Percentiles rank a stretch among this genome's conserved stretches.
Conservation (phyloP, 305 asterid genomes). For the Vinca major region DNA sequence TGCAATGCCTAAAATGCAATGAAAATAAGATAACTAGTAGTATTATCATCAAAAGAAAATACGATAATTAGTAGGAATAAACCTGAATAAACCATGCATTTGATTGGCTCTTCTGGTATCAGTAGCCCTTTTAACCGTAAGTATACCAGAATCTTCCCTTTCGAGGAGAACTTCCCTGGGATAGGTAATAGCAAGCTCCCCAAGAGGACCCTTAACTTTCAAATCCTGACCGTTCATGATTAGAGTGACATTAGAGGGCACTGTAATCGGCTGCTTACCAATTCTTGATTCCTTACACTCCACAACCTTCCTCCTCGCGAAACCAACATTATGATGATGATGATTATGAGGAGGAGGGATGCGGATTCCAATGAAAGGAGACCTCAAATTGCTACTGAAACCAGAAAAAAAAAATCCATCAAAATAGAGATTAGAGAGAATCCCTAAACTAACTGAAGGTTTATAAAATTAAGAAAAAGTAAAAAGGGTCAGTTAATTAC, state of each 20-base stretch:
- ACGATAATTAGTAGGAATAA: too few species aligned
- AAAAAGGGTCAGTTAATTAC: too few species aligned
- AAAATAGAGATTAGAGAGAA: not conserved
- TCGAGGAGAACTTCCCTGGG: constrained; percentile 67
- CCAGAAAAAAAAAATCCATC: not conserved
- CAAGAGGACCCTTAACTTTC: constrained; percentile 85
- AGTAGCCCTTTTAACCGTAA: constrained; percentile 56
- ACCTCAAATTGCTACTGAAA: constrained; percentile 35
- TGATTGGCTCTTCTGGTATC: constrained; percentile 89
- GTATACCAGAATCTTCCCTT: constrained; percentile 59
- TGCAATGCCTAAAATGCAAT: too few species aligned
- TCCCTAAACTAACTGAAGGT: too few species aligned
- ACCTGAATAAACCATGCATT: constrained; percentile 98
- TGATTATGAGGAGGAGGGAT: constrained; percentile 19
- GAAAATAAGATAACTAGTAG: too few species aligned
- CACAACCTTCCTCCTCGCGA: constrained; percentile 40
- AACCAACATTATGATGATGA: constrained; percentile 25
- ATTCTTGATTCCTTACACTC: constrained; percentile 95
- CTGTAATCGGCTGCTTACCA: constrained; percentile 79
- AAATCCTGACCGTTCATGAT: constrained; percentile 64
- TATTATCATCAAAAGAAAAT: too few species aligned
- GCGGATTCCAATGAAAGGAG: constrained; percentile 44
- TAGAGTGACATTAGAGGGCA: constrained; percentile 70
- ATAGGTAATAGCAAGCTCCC: constrained; percentile 76
- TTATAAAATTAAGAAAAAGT: too few species aligned